These are phyloP conservation scores for Nakaseomyces bracarensis DNA, from an alignment of 1,139 yeast species.

Conservation along the genomic window DNA sequence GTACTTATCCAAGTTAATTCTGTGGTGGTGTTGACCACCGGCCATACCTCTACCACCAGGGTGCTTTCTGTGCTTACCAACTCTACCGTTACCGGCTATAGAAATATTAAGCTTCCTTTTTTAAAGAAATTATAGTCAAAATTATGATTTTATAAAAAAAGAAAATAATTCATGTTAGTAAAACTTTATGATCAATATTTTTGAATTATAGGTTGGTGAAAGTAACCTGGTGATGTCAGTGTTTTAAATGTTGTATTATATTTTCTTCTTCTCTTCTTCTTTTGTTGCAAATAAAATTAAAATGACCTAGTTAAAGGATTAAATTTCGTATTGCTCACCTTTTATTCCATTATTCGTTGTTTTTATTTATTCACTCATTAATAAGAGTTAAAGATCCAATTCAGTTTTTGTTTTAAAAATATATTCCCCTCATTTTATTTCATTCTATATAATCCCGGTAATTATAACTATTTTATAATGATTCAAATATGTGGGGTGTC, in stretches of 20 bases:
- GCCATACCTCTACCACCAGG: slow-evolving; percentile 99
- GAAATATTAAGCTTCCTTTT: slow-evolving; percentile 12
- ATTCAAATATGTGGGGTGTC: background rate
- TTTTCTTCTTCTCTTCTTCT: background rate
- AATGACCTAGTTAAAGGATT: background rate
- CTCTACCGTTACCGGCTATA: slow-evolving; percentile 99
- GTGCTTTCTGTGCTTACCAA: slow-evolving; percentile 99
- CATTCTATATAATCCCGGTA: slow-evolving; percentile 3
- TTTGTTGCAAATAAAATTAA: background rate
- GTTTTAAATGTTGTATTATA: slow-evolving; percentile 3
- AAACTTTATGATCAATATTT: background rate
- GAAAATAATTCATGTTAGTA: slow-evolving; percentile 17
- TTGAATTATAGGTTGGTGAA: background rate
- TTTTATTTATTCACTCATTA: no score
- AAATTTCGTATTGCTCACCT: no score
- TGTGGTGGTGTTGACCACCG: slow-evolving; percentile 99
- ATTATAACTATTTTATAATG: background rate
- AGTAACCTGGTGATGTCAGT: slow-evolving; percentile 2
- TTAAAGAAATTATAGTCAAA: background rate
- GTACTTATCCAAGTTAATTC: slow-evolving; percentile 99
- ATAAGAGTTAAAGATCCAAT: background rate
- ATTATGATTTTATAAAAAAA: background rate
- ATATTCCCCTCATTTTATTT: background rate
- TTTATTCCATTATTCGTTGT: no score
- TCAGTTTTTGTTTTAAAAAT: background rate